Percentiles rank a stretch among this genome's conserved stretches.
Conservation (phyloP, 106 monocot genomes). For the Allium cepa region DNA sequence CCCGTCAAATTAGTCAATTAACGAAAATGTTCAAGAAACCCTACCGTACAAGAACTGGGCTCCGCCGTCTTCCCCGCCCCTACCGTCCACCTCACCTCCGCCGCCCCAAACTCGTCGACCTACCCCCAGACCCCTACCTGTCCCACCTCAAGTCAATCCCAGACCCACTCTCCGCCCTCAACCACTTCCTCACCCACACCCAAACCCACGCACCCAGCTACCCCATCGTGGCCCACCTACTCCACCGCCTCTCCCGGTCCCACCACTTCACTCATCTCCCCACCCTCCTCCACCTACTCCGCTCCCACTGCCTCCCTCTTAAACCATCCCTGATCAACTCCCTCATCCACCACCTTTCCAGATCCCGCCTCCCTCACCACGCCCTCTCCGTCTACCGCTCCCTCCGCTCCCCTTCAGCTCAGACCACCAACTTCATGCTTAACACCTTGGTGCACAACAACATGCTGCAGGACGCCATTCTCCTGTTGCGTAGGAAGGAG, state of each 20-base stretch:
- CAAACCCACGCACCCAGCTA: conserved; percentile 17
- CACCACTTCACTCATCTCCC: conserved; percentile 40
- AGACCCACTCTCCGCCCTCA: conserved; percentile 25
- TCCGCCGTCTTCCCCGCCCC: background rate
- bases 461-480: conserved; percentile 21
- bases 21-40: background rate
- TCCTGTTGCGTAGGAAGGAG: conserved; percentile 18
- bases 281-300: conserved; percentile 44
- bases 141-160: conserved; percentile 33
- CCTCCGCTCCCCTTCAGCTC: conserved; percentile 39
- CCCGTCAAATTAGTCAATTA: too few species aligned
- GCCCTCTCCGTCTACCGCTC: conserved; percentile 53
- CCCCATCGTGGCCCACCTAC: conserved; percentile 33
- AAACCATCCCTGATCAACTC: conserved; percentile 42
- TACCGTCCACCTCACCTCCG: background rate
- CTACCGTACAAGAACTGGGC: conserved; percentile 9
- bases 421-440: conserved; percentile 65
- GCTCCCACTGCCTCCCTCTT: conserved; percentile 37
- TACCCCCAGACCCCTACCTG: conserved; percentile 9
- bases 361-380: conserved; percentile 35
- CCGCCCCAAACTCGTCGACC: background rate
- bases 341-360: conserved; percentile 52
- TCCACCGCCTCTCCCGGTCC: conserved; percentile 58
- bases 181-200: conserved; percentile 16
- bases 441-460: conserved; percentile 59